A percentile compares a stretch with the other conserved stretches of the same genome.
Evolutionary conservation across 495 filamentous ascomycete species (phyloP).

Genomic region (Collariella sp.): DNA sequence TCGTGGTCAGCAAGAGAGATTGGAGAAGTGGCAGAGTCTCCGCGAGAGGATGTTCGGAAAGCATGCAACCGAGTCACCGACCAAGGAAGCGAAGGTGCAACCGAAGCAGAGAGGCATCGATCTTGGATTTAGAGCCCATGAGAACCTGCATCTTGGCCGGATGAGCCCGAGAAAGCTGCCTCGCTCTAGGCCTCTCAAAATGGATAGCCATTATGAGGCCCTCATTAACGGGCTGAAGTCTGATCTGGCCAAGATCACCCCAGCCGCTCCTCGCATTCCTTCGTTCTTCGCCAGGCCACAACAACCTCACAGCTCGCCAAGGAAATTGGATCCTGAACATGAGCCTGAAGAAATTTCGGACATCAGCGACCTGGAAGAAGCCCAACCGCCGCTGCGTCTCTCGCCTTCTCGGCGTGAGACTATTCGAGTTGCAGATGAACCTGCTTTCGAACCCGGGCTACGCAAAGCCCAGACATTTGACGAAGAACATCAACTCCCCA

Average conservation of each 20-base stretch:
- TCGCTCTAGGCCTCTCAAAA: slow-evolving; percentile 6
- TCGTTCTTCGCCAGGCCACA: slow-evolving; percentile 23
- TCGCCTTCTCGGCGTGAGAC: slow-evolving; percentile 15
- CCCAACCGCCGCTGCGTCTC: slow-evolving; percentile 13
- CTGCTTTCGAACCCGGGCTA: slow-evolving; percentile 12
- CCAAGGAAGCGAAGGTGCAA: slow-evolving; percentile 13
- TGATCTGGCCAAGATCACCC: slow-evolving; percentile 30
- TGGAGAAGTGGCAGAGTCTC: slow-evolving; percentile 67
- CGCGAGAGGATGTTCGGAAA: slow-evolving; percentile 41
- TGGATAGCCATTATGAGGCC: slow-evolving; percentile 36
- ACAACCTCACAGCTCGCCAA: slow-evolving; percentile 4
- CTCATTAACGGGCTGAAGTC: slow-evolving; percentile 35
- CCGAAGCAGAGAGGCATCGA: slow-evolving; percentile 34
- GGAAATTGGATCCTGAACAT: slow-evolving; percentile 4
- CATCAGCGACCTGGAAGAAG: slow-evolving; percentile 38
- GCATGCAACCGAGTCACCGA: slow-evolving; percentile 16
- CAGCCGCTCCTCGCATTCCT: neutral
- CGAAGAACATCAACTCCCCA: slow-evolving; percentile 1
- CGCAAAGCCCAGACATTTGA: slow-evolving; percentile 16
- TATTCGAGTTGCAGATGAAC: slow-evolving; percentile 9
- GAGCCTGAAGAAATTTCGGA: slow-evolving; percentile 35
- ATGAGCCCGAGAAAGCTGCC: slow-evolving; percentile 24
- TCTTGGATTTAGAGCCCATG: slow-evolving; percentile 44
- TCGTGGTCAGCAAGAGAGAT: slow-evolving; percentile 49
- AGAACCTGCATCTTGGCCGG: slow-evolving; percentile 26